Percentiles rank a stretch among this genome's conserved stretches.
Evolutionary conservation across 2,329 filamentous ascomycete genomes (phyloP).

Genomic region (Gnomoniopsis smithogilvyi): DNA sequence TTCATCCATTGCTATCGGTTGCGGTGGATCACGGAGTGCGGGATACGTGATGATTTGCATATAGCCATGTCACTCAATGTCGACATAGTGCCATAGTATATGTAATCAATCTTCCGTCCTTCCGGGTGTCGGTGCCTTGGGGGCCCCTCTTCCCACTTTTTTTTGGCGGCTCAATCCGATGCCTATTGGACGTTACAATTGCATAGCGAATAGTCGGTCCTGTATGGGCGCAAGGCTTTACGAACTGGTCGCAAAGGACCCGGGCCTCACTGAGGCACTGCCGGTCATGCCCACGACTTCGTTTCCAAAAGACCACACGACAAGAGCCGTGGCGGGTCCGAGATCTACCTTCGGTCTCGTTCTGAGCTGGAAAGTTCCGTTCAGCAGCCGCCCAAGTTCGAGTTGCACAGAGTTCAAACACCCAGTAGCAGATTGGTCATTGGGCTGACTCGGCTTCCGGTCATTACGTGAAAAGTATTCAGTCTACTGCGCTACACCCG

Average conservation of each 20-base stretch:
- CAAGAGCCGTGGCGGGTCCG: background rate
- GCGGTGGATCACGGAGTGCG: slow-evolving; percentile 13
- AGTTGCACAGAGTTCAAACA: slow-evolving; percentile 4
- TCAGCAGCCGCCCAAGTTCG: background rate
- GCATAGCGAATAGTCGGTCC: no score
- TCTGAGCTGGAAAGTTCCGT: background rate
- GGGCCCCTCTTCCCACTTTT: no score
- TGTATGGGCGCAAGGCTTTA: no score
- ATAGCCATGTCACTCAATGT: background rate
- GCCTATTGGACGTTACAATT: no score
- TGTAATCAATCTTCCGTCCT: background rate
- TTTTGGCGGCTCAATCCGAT: no score
- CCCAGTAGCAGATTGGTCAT: slow-evolving; percentile 16
- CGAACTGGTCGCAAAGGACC: no score
- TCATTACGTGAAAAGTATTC: slow-evolving; percentile 49
- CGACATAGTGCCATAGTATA: background rate
- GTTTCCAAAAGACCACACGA: background rate
- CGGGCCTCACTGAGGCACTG: no score
- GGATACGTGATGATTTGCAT: slow-evolving; percentile 3
- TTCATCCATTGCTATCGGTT: slow-evolving; percentile 9
- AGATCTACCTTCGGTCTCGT: background rate
- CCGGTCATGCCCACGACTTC: background rate
- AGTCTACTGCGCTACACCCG: slow-evolving; percentile 29
- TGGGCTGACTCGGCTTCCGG: slow-evolving; percentile 31
- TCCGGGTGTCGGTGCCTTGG: background rate